Conservation (phyloP, 208 protist species). For the Trypanosoma cruzi region DNA sequence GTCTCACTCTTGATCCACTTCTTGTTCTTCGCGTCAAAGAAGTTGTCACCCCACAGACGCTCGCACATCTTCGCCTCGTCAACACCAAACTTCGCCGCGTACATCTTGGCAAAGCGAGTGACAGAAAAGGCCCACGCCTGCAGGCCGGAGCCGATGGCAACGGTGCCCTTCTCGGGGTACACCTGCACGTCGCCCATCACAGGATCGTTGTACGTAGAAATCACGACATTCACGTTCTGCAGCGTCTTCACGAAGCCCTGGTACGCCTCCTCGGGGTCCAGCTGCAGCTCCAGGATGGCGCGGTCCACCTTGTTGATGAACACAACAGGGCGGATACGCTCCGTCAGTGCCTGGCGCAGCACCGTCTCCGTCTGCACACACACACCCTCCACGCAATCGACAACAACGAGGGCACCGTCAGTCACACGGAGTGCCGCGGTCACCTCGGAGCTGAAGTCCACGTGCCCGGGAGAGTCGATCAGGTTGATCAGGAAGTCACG, state of each 20-base stretch:
- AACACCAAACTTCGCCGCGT: slow-evolving; percentile 95
- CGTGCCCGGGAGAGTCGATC: slow-evolving; percentile 95
- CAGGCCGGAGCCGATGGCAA: slow-evolving; percentile 98
- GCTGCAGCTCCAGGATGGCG: slow-evolving; percentile 92
- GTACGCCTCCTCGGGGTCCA: slow-evolving; percentile 87
- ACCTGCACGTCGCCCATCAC: slow-evolving; percentile 92
- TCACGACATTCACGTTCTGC: slow-evolving; percentile 90
- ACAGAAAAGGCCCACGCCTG: slow-evolving; percentile 99
- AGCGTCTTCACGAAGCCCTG: slow-evolving; percentile 79
- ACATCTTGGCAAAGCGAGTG: slow-evolving; percentile 80
- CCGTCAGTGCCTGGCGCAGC: slow-evolving; percentile 92
- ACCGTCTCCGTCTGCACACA: slow-evolving; percentile 99
- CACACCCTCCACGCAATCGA: slow-evolving; percentile 99
- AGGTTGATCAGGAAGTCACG: slow-evolving; percentile 96
- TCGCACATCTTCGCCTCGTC: slow-evolving; percentile 83
- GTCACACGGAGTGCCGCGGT: slow-evolving; percentile 99
- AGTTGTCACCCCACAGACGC: slow-evolving; percentile 99
- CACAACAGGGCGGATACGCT: slow-evolving; percentile 99
- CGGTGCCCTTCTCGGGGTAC: slow-evolving; percentile 93
- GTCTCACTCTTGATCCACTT: slow-evolving; percentile 79
- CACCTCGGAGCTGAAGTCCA: slow-evolving; percentile 99
- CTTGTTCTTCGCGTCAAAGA: slow-evolving; percentile 94
- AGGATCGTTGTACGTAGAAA: slow-evolving; percentile 97
- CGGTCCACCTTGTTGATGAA: slow-evolving; percentile 99
- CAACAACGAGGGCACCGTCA: slow-evolving; percentile 99